phyloP scores from a whole-genome alignment of 352 stramenopile genomes.

The Phytophthora ohioensis region DNA sequence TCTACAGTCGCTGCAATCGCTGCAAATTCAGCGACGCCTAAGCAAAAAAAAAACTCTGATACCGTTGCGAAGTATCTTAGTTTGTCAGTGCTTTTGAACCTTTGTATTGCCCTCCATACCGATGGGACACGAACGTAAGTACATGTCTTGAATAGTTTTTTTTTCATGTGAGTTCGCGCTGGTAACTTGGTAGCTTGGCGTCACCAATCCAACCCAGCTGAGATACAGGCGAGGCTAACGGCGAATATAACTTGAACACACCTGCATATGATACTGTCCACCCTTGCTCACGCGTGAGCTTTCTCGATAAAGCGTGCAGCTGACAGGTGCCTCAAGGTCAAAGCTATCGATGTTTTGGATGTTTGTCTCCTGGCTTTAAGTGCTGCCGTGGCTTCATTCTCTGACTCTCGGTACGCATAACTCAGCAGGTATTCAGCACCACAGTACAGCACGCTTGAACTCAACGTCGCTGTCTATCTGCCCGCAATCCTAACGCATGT shows the following conservation, averaged over 20 bases:
- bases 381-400: not conserved
- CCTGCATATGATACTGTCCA: not conserved
- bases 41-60: conserved; percentile 1
- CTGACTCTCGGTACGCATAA: not conserved
- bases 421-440: too few relatives aligned
- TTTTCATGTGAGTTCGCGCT: not conserved
- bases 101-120: not conserved
- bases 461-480: not conserved
- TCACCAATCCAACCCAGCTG: conserved; percentile 8
- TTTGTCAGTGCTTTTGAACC: not conserved
- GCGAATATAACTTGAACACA: not conserved
- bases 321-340: conserved; percentile 2
- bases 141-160: not conserved
- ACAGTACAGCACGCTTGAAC: conserved; percentile 8
- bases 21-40: not conserved
- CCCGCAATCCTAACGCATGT: not conserved
- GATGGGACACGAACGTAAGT: conserved; percentile 1
- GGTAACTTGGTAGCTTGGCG: not conserved
- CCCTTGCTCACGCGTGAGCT: not conserved
- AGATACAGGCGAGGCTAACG: not conserved
- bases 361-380: not conserved
- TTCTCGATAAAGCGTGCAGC: not conserved
- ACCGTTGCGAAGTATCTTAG: too few relatives aligned
- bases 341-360: not conserved
- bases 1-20: not conserved